Percentiles rank a stretch among this genome's conserved stretches.
phyloP scores from a whole-genome alignment of 805 yeast genomes.

The Cyberlindnera sargentensis region DNA sequence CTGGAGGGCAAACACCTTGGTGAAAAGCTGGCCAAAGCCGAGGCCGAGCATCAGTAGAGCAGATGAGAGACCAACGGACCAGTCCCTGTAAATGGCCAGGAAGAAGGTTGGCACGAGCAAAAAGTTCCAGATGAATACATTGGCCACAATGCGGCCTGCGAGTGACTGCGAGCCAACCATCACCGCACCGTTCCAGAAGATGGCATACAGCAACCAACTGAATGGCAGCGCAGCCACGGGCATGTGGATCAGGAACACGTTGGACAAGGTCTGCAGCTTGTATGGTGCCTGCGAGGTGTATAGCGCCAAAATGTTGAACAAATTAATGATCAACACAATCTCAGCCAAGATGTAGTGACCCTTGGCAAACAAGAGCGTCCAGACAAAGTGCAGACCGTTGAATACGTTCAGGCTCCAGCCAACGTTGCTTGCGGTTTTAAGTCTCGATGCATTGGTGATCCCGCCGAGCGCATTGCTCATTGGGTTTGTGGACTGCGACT shows the following conservation, averaged over 20 bases:
- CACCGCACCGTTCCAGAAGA: slow-evolving; percentile 85
- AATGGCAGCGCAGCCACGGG: slow-evolving; percentile 65
- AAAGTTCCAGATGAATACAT: slow-evolving; percentile 73
- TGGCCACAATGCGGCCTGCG: slow-evolving; percentile 63
- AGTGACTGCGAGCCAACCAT: slow-evolving; percentile 41
- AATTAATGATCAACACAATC: slow-evolving; percentile 49
- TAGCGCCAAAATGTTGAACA: slow-evolving; percentile 48
- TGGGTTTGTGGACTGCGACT: slow-evolving; percentile 34
- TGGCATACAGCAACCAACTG: slow-evolving; percentile 64
- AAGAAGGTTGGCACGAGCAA: slow-evolving; percentile 55
- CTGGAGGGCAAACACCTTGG: slow-evolving; percentile 68
- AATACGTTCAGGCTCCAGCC: slow-evolving; percentile 59
- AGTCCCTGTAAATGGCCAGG: slow-evolving; percentile 57
- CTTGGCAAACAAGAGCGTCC: slow-evolving; percentile 57
- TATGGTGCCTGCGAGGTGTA: slow-evolving; percentile 53
- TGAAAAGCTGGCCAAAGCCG: slow-evolving; percentile 63
- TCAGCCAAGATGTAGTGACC: slow-evolving; percentile 55
- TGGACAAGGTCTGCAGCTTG: slow-evolving; percentile 40
- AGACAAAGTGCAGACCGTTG: slow-evolving; percentile 51
- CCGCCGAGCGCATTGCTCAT: slow-evolving; percentile 15
- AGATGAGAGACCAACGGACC: slow-evolving; percentile 57
- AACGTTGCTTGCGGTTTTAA: slow-evolving; percentile 27
- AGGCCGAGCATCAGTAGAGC: slow-evolving; percentile 56
- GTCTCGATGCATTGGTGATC: slow-evolving; percentile 11
- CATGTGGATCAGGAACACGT: slow-evolving; percentile 55